Conservation (phyloP, 1,284 basidiomycete genomes). For the Ganoderma lingzhi region DNA sequence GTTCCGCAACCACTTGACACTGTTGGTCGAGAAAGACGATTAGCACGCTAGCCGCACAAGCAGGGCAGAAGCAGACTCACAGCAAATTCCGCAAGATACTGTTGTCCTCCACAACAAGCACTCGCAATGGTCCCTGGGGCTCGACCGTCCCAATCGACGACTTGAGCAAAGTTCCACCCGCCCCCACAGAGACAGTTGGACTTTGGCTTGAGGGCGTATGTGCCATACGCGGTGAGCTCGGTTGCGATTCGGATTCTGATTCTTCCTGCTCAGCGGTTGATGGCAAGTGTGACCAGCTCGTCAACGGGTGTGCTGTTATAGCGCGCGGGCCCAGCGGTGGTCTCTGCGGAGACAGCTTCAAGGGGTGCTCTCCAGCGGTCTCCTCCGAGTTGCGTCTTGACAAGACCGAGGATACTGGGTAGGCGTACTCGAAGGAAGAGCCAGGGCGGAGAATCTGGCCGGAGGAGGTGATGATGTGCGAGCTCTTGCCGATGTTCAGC, state of each 20-base stretch:
- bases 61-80: constrained; percentile 50
- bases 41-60: constrained; percentile 39
- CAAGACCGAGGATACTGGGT: constrained; percentile 18
- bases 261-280: constrained; percentile 46
- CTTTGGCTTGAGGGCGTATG: constrained; percentile 50
- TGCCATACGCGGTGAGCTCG: constrained; percentile 28
- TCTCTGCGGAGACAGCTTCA: constrained; percentile 36
- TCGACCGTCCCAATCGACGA: constrained; percentile 62
- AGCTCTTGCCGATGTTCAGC: constrained; percentile 54
- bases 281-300: constrained; percentile 48
- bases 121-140: constrained; percentile 54
- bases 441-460: constrained; percentile 17
- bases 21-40: constrained; percentile 44
- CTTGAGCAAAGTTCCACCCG: constrained; percentile 67
- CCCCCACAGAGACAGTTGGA: constrained; percentile 63
- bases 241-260: constrained; percentile 31
- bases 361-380: constrained; percentile 23
- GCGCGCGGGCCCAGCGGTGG: constrained; percentile 58
- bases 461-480: constrained; percentile 19
- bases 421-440: constrained; percentile 31
- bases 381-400: constrained; percentile 65
- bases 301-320: constrained; percentile 54
- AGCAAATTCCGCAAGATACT: constrained; percentile 75
- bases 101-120: constrained; percentile 89
- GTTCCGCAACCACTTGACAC: constrained; percentile 80